These are phyloP conservation scores for Agroathelia rolfsii DNA, from an alignment of 1,284 basidiomycete genomes.

Conservation along the genomic window DNA sequence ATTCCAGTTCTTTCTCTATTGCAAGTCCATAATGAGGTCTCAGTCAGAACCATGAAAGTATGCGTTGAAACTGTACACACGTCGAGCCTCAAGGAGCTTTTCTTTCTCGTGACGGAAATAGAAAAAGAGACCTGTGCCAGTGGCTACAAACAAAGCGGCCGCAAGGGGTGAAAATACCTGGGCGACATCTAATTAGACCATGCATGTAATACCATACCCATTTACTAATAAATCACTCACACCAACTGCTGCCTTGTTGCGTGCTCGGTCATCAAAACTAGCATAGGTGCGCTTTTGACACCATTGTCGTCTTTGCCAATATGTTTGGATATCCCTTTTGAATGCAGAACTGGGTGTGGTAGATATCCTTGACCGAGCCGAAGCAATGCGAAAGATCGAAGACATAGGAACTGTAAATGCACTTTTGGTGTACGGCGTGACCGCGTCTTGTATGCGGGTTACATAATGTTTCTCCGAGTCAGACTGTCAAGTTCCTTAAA, in stretches of 20 bases:
- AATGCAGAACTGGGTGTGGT: no score
- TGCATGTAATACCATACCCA: neutral
- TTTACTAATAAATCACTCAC: conserved; percentile 18
- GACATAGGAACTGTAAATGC: no score
- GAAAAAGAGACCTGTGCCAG: conserved; percentile 74
- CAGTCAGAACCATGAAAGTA: neutral
- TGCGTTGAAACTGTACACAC: conserved; percentile 28
- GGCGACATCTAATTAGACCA: conserved; percentile 2
- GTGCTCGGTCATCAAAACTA: no score
- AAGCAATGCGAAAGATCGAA: no score
- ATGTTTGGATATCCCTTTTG: no score
- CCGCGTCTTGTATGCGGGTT: no score
- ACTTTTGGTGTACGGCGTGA: no score
- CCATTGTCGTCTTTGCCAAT: neutral
- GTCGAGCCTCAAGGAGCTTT: conserved; percentile 64
- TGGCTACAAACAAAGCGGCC: conserved; percentile 73
- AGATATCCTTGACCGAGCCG: no score
- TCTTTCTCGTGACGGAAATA: conserved; percentile 89
- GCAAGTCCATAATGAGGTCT: conserved; percentile 5
- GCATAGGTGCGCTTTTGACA: no score
- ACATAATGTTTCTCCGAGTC: no score
- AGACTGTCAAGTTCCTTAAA: no score
- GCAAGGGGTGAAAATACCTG: conserved; percentile 86
- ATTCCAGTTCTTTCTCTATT: conserved; percentile 57
- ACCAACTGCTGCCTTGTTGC: conserved; percentile 33